phyloP scores from a whole-genome alignment of 2,329 filamentous ascomycete species.

The Arachnomyces sp. region DNA sequence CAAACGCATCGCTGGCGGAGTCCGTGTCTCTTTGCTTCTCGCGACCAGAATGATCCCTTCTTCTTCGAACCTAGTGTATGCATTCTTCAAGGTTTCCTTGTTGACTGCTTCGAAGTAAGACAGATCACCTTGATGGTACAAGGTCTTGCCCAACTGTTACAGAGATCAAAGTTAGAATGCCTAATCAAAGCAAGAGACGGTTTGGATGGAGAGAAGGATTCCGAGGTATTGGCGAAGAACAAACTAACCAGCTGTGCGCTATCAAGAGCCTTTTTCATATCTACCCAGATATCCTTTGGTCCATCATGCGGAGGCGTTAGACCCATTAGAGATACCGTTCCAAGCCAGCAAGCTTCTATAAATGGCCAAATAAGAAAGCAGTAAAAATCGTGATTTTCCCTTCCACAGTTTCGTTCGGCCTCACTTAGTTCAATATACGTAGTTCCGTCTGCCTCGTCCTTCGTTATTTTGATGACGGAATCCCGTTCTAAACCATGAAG shows the following conservation, averaged over 20 bases:
- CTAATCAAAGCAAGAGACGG: conserved; percentile 3
- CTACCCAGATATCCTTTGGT: conserved; percentile 68
- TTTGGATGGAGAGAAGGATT: not conserved
- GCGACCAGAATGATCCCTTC: conserved; percentile 78
- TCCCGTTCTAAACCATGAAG: conserved; percentile 70
- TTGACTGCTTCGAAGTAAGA: conserved; percentile 98
- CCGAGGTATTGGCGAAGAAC: not conserved
- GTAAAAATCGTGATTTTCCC: conserved; percentile 97
- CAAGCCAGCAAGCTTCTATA: conserved; percentile 89
- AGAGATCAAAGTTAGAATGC: not conserved
- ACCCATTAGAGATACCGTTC: conserved; percentile 78
- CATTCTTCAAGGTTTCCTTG: conserved; percentile 93
- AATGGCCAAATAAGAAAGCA: conserved; percentile 99
- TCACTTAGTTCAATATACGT: conserved; percentile 69
- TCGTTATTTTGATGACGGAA: conserved; percentile 62
- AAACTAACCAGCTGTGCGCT: conserved; percentile 66
- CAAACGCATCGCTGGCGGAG: conserved; percentile 50
- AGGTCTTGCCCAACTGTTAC: conserved; percentile 75
- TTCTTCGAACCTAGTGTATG: conserved; percentile 79
- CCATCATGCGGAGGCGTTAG: conserved; percentile 62
- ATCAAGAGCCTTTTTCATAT: conserved; percentile 68
- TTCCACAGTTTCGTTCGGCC: conserved; percentile 65
- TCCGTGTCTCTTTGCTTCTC: conserved; percentile 51
- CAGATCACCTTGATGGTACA: conserved; percentile 95
- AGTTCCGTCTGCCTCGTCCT: conserved; percentile 45